These are phyloP conservation scores for Nigrospora sphaerica DNA, from an alignment of 2,329 filamentous ascomycete species.

Conservation along the genomic window DNA sequence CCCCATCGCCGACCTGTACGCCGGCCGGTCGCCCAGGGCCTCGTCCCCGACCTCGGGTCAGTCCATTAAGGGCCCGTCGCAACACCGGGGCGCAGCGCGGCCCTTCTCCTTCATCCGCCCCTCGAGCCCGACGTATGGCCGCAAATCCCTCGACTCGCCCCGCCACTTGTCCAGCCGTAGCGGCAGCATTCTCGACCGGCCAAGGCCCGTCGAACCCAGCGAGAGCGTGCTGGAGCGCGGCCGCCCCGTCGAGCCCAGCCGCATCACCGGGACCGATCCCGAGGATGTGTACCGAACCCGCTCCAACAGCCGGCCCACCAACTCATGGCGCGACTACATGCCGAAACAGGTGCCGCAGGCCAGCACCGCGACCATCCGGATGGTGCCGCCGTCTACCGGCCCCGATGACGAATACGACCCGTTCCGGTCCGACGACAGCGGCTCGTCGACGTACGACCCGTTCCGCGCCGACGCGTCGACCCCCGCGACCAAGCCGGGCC, in stretches of 20 bases:
- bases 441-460: background rate
- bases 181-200: too few species aligned
- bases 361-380: background rate
- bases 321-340: background rate
- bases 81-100: background rate
- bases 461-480: background rate
- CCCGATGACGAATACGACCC: background rate
- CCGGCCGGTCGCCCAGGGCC: background rate
- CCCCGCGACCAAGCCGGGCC: background rate
- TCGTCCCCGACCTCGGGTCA: background rate
- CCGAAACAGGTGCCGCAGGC: background rate
- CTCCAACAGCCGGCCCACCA: background rate
- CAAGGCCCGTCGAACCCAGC: background rate
- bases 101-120: slow-evolving; percentile 6
- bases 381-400: background rate
- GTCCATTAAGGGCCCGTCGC: background rate
- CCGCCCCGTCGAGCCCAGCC: slow-evolving; percentile 6
- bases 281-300: background rate
- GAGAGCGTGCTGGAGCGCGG: slow-evolving; percentile 9
- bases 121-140: background rate
- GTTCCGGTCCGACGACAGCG: background rate
- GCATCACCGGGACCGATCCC: slow-evolving; percentile 2
- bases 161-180: background rate
- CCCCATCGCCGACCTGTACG: slow-evolving; percentile 7
- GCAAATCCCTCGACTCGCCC: background rate